These are phyloP conservation scores for Hypoxylon sp. DNA, from an alignment of 2,329 filamentous ascomycete species.

Conservation along the genomic window DNA sequence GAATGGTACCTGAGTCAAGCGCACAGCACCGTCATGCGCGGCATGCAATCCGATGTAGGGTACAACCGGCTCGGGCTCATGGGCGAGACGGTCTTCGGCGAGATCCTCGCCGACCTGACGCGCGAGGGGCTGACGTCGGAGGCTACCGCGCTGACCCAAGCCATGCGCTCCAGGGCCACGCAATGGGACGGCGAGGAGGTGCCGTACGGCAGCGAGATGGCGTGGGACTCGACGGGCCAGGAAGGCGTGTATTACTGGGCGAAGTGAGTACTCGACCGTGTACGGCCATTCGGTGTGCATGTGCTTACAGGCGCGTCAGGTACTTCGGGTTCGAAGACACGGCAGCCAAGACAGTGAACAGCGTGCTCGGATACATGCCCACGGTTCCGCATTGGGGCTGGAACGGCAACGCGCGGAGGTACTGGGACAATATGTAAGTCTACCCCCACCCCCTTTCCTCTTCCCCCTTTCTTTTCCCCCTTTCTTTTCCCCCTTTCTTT, in stretches of 20 bases:
- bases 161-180: slow-evolving; percentile 58
- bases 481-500: not conserved
- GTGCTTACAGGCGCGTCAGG: slow-evolving; percentile 31
- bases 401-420: slow-evolving; percentile 67
- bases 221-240: slow-evolving; percentile 69
- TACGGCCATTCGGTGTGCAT: not conserved
- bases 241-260: slow-evolving; percentile 69
- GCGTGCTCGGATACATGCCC: slow-evolving; percentile 64
- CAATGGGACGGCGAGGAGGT: slow-evolving; percentile 59
- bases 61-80: slow-evolving; percentile 61
- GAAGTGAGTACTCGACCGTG: slow-evolving; percentile 47
- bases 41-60: slow-evolving; percentile 49
- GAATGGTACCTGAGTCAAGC: slow-evolving; percentile 64
- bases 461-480: not conserved
- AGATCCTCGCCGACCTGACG: slow-evolving; percentile 59
- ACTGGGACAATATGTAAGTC: slow-evolving; percentile 65
- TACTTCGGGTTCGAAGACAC: slow-evolving; percentile 60
- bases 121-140: slow-evolving; percentile 54
- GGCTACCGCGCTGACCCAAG: slow-evolving; percentile 50
- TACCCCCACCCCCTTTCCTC: not conserved
- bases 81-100: slow-evolving; percentile 66
- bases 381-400: slow-evolving; percentile 68
- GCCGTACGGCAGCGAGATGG: slow-evolving; percentile 68
- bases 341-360: slow-evolving; percentile 58
- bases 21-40: slow-evolving; percentile 57